Conservation (phyloP, 2,329 filamentous ascomycete genomes). For the Fusarium piperis region DNA sequence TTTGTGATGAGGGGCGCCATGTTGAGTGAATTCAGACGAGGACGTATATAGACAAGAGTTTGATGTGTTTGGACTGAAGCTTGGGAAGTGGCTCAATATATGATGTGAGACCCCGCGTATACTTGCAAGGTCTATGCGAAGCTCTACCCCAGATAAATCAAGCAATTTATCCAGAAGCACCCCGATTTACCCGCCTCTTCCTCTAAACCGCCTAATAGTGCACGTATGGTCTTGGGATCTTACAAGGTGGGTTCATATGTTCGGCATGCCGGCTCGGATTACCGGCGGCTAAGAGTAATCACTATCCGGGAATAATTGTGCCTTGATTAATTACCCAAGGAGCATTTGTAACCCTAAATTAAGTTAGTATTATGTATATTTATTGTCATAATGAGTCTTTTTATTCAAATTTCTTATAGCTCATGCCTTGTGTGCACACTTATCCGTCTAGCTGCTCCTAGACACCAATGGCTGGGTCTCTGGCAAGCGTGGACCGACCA, state of each 20-base stretch:
- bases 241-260: conserved; percentile 14
- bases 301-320: too few relatives aligned
- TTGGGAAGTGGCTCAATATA: conserved; percentile 4
- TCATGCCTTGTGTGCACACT: too few relatives aligned
- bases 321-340: too few relatives aligned
- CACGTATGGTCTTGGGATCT: background rate
- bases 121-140: conserved; percentile 21
- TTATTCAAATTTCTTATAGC: too few relatives aligned
- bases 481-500: too few relatives aligned
- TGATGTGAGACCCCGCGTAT: conserved; percentile 30
- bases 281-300: conserved; percentile 10
- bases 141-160: conserved; percentile 13
- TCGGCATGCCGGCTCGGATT: conserved; percentile 25
- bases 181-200: conserved; percentile 36
- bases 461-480: too few relatives aligned
- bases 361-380: too few relatives aligned
- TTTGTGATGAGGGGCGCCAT: conserved; percentile 74
- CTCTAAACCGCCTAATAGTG: conserved; percentile 7
- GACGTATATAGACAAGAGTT: background rate
- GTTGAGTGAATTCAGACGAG: background rate
- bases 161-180: conserved; percentile 37
- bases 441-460: too few relatives aligned
- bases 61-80: background rate
- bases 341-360: too few relatives aligned
- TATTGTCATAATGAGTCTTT: too few relatives aligned